Conservation (phyloP, 1,139 yeast genomes). For the Nakaseomyces delphensis region DNA sequence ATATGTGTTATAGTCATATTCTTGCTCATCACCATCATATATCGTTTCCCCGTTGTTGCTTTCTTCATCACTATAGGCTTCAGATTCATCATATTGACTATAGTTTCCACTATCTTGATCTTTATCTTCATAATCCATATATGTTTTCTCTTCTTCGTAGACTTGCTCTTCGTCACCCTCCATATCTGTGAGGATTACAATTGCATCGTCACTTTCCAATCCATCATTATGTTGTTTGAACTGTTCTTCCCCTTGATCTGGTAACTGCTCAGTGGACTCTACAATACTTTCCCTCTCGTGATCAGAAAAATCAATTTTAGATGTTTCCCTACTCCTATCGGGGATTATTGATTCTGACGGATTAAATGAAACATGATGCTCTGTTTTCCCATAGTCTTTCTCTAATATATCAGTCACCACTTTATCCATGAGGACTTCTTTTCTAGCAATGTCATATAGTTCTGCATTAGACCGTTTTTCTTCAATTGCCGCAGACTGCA, state of each 20-base stretch:
- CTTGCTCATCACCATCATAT: not conserved
- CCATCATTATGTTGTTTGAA: not conserved
- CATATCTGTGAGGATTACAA: constrained; percentile 10
- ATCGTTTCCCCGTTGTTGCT: not conserved
- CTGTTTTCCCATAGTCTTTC: constrained; percentile 5
- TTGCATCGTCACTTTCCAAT: not conserved
- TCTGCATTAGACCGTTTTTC: constrained; percentile 10
- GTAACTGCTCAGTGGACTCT: too few relatives aligned
- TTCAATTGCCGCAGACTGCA: constrained; percentile 33
- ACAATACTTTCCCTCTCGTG: too few relatives aligned
- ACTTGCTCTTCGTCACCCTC: constrained; percentile 4
- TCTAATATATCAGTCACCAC: not conserved
- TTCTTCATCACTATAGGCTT: not conserved
- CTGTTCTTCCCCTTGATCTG: not conserved
- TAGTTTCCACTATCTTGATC: not conserved
- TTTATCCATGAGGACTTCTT: constrained; percentile 1
- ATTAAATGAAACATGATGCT: constrained; percentile 17
- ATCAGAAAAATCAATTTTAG: not conserved
- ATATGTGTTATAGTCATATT: not conserved
- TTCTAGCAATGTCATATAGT: not conserved
- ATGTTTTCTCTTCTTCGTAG: constrained; percentile 1
- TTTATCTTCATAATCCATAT: constrained; percentile 6
- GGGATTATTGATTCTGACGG: constrained; percentile 14
- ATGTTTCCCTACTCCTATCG: constrained; percentile 5
- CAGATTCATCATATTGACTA: not conserved